These are phyloP conservation scores for Adiantum capillusveneris DNA, from an alignment of 75 land plant species.

Conservation along the genomic window DNA sequence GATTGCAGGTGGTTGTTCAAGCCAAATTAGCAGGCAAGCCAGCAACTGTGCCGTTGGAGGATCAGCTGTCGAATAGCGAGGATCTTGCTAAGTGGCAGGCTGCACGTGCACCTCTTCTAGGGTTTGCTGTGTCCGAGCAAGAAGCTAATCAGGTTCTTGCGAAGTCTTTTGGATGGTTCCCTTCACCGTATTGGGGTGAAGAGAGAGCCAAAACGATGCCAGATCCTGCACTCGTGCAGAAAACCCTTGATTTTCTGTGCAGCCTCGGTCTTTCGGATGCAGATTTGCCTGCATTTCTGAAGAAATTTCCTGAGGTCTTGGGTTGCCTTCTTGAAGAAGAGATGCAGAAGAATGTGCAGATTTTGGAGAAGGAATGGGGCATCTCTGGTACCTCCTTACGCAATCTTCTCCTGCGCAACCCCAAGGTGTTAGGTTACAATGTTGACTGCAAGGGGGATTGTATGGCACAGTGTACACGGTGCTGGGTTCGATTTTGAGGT, in stretches of 20 bases:
- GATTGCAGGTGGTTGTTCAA: too few relatives aligned
- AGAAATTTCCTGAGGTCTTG: constrained; percentile 88
- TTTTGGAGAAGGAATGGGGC: constrained; percentile 74
- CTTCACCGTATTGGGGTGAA: constrained; percentile 90
- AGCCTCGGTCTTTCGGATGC: constrained; percentile 56
- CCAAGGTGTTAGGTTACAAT: constrained; percentile 85
- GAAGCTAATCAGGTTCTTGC: constrained; percentile 64
- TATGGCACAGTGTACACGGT: constrained; percentile 85
- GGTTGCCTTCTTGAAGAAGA: constrained; percentile 74
- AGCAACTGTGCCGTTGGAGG: not conserved
- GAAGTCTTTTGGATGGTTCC: constrained; percentile 70
- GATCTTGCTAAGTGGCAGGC: constrained; percentile 57
- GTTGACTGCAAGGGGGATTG: constrained; percentile 95
- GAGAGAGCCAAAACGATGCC: constrained; percentile 56
- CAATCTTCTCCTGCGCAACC: constrained; percentile 75
- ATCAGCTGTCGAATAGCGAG: constrained; percentile 13
- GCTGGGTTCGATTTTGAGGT: constrained; percentile 90
- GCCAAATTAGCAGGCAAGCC: too few relatives aligned
- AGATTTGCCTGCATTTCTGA: constrained; percentile 59
- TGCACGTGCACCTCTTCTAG: constrained; percentile 34
- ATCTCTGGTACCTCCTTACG: constrained; percentile 67
- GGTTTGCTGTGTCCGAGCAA: constrained; percentile 37
- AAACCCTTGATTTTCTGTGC: constrained; percentile 44
- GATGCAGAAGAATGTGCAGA: constrained; percentile 45
- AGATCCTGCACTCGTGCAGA: constrained; percentile 28